These are phyloP conservation scores for Debaryomyces sp. DNA, from an alignment of 1,139 yeast genomes.

Conservation along the genomic window DNA sequence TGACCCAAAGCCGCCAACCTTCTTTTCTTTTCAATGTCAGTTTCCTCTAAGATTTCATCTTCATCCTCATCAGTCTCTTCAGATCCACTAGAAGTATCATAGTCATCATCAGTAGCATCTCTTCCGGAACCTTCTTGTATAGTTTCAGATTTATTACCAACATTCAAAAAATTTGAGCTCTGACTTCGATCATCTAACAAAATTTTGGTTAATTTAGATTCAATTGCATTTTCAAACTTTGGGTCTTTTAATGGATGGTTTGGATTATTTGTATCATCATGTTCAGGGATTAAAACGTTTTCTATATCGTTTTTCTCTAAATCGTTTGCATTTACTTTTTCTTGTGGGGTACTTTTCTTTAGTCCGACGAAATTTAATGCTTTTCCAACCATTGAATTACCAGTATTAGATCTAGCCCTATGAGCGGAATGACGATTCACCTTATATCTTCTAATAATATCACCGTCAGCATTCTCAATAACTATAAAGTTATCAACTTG, in stretches of 20 bases:
- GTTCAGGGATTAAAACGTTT: conserved; percentile 17
- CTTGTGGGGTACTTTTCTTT: conserved; percentile 22
- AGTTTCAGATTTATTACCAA: not conserved
- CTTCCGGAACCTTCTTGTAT: conserved; percentile 11
- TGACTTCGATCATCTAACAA: conserved; percentile 13
- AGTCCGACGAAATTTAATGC: conserved; percentile 58
- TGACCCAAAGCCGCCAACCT: conserved; percentile 82
- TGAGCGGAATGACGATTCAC: conserved; percentile 55
- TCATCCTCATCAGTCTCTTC: conserved; percentile 27
- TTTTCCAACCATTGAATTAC: conserved; percentile 28
- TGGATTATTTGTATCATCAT: conserved; percentile 24
- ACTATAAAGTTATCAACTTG: conserved; percentile 69
- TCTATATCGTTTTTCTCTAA: conserved; percentile 8
- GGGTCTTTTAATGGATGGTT: conserved; percentile 20
- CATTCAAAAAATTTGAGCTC: conserved; percentile 5
- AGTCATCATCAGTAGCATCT: conserved; percentile 17
- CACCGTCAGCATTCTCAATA: conserved; percentile 92
- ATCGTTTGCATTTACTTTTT: conserved; percentile 7
- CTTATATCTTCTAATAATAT: conserved; percentile 78
- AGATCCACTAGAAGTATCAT: not conserved
- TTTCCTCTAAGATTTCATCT: conserved; percentile 47
- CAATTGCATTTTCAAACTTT: conserved; percentile 26
- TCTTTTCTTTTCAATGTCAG: conserved; percentile 72
- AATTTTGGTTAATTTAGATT: conserved; percentile 28
- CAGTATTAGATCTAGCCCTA: conserved; percentile 35